Evolutionary conservation across 306 rosid species (phyloP).

Genomic region (Cicer arietinum): DNA sequence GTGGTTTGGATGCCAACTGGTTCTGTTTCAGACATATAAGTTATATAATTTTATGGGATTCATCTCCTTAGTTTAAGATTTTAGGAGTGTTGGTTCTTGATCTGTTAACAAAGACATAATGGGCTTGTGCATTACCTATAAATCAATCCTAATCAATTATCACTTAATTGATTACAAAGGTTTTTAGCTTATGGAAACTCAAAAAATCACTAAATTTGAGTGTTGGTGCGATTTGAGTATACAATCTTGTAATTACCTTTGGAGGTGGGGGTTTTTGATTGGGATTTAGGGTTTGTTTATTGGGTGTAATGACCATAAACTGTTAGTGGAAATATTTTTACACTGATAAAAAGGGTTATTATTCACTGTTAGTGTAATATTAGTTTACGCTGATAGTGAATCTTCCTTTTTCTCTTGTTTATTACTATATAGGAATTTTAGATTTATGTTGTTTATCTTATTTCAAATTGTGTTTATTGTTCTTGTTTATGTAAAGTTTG

Average conservation of each 20-base stretch:
- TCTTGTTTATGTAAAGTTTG: neutral
- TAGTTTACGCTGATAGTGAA: no score
- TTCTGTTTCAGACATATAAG: neutral
- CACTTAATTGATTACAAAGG: neutral
- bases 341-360: no score
- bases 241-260: neutral
- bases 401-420: no score
- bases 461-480: neutral
- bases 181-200: neutral
- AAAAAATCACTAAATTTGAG: neutral
- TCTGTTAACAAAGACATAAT: neutral
- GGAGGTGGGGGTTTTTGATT: conserved; percentile 1
- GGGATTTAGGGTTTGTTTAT: conserved; percentile 15
- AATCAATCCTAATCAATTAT: no score
- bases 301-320: no score
- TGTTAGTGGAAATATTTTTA: no score
- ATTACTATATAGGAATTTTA: neutral
- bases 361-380: no score
- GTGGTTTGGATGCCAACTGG: neutral
- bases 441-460: neutral
- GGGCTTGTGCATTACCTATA: neutral
- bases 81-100: neutral
- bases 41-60: neutral
- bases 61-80: conserved; percentile 17
- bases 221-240: neutral